Evolutionary conservation across 2,329 filamentous ascomycete species (phyloP).

Genomic region (Herpotrichia juniperi): DNA sequence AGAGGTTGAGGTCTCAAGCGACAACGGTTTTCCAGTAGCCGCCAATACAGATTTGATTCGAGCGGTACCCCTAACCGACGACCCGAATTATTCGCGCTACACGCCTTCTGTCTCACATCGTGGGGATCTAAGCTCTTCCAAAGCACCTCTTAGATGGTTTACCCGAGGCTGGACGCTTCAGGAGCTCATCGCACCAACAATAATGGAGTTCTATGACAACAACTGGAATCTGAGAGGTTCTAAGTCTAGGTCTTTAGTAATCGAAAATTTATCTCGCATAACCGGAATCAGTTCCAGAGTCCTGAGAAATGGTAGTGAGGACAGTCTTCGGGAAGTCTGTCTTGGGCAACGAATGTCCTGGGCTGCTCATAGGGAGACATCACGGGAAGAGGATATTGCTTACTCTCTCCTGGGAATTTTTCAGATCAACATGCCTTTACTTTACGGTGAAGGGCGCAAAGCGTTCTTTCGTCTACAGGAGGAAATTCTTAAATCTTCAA

Average conservation of each 20-base stretch:
- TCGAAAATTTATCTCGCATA: background rate
- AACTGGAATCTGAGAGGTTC: constrained; percentile 1
- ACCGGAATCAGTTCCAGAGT: background rate
- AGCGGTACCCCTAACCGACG: background rate
- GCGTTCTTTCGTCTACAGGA: constrained; percentile 12
- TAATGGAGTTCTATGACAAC: constrained; percentile 7
- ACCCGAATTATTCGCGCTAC: background rate
- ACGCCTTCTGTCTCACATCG: background rate
- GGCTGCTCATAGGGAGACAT: constrained; percentile 23
- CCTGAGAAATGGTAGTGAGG: background rate
- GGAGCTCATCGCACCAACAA: too few species aligned
- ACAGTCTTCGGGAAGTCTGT: background rate
- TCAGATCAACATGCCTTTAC: constrained; percentile 20
- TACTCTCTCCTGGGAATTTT: constrained; percentile 32
- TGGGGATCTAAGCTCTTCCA: background rate
- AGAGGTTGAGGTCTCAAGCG: background rate
- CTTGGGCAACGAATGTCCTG: constrained; percentile 22
- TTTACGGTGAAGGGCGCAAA: constrained; percentile 21
- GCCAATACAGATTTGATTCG: background rate
- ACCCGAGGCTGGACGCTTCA: constrained; percentile 16
- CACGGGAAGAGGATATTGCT: constrained; percentile 23
- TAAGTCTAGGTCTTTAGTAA: background rate
- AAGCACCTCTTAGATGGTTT: constrained; percentile 11
- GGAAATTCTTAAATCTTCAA: constrained; percentile 4
- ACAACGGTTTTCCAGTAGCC: background rate